Evolutionary conservation across 495 filamentous ascomycete species (phyloP).

Genomic region (Lentithecium fluviatile): DNA sequence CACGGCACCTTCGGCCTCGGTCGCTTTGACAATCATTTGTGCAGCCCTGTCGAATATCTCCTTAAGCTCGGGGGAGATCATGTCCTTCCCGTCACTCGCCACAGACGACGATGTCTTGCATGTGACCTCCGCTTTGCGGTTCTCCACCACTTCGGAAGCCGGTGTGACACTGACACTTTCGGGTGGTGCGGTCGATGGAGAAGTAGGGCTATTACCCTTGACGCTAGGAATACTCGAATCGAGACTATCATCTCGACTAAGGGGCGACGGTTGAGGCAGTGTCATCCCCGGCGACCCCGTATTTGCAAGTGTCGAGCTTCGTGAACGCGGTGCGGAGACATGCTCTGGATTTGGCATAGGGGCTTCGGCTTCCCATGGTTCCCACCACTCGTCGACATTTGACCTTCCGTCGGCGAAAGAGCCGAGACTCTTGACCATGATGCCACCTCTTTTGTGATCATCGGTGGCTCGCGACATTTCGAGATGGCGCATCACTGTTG

Average conservation of each 20-base stretch:
- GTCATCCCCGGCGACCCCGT: not conserved
- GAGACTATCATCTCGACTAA: conserved; percentile 3
- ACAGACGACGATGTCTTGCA: conserved; percentile 20
- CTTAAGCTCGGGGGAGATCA: conserved; percentile 21
- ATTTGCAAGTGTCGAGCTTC: not conserved
- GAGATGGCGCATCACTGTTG: conserved; percentile 63
- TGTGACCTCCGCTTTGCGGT: not conserved
- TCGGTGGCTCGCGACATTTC: conserved; percentile 57
- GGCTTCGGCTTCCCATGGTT: conserved; percentile 19
- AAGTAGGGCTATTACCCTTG: conserved; percentile 2
- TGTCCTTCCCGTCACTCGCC: conserved; percentile 3
- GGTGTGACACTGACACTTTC: conserved; percentile 3
- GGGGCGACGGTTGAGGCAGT: not conserved
- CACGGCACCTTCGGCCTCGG: conserved; percentile 30
- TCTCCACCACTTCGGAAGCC: conserved; percentile 7
- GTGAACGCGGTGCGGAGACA: not conserved
- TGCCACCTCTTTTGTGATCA: conserved; percentile 57
- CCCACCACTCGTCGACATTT: conserved; percentile 23
- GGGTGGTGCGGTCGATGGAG: not conserved
- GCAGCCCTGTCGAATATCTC: conserved; percentile 26
- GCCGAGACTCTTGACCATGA: conserved; percentile 61
- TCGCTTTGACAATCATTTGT: conserved; percentile 25
- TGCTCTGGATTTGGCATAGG: not conserved
- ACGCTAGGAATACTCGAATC: conserved; percentile 13
- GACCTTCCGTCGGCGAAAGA: conserved; percentile 59